phyloP scores from a whole-genome alignment of 495 filamentous ascomycete genomes.

The Hyaloscypha variabilis region DNA sequence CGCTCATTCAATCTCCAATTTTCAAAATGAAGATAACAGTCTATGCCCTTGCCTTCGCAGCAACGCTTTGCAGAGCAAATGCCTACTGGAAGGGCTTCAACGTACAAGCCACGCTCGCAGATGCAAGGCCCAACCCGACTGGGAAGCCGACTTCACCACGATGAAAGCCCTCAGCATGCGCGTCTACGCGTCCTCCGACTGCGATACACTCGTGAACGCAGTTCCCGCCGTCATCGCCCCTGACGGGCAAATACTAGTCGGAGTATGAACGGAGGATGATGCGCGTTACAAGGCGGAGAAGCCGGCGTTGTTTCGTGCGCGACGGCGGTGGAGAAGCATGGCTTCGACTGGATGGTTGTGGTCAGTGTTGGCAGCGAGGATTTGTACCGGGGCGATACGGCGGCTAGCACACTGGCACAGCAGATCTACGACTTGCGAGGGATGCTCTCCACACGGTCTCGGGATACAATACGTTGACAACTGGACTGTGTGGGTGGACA shows the following conservation, averaged over 20 bases:
- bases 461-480: no score
- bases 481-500: no score
- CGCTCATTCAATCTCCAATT: slow-evolving; percentile 14
- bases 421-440: slow-evolving; percentile 32
- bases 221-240: slow-evolving; percentile 80
- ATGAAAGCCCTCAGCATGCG: slow-evolving; percentile 71
- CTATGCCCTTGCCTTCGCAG: slow-evolving; percentile 24
- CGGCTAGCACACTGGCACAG: slow-evolving; percentile 21
- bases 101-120: slow-evolving; percentile 64
- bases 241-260: slow-evolving; percentile 72
- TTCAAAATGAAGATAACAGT: slow-evolving; percentile 22
- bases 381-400: slow-evolving; percentile 68
- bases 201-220: slow-evolving; percentile 59
- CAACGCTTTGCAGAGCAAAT: no score
- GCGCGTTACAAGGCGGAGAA: slow-evolving; percentile 67
- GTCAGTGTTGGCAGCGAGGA: slow-evolving; percentile 92
- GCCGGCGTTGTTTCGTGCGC: slow-evolving; percentile 65
- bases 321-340: slow-evolving; percentile 62
- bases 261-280: slow-evolving; percentile 74
- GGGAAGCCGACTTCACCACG: slow-evolving; percentile 67
- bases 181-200: slow-evolving; percentile 50
- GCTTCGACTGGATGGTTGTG: slow-evolving; percentile 66
- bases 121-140: slow-evolving; percentile 69
- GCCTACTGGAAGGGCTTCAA: slow-evolving; percentile 74
- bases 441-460: no score